phyloP scores from a whole-genome alignment of 1,139 yeast genomes.

The Debaryomyces subglobosus region DNA sequence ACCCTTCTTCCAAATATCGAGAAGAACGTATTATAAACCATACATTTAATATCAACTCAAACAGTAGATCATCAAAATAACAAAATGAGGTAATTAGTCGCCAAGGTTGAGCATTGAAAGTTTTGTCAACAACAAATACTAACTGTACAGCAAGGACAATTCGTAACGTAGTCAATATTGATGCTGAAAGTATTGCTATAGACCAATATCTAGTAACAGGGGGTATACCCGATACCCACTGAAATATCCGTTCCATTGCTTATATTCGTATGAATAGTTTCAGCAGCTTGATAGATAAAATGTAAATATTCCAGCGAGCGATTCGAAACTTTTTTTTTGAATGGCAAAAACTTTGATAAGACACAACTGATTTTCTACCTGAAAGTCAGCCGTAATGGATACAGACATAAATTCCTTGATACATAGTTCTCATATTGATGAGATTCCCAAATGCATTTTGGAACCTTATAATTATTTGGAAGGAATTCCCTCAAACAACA shows the following conservation, averaged over 20 bases:
- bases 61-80: constrained; percentile 31
- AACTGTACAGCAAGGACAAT: constrained; percentile 19
- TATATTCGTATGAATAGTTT: background rate
- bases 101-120: constrained; percentile 38
- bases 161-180: constrained; percentile 21
- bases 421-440: background rate
- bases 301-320: background rate
- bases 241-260: constrained; percentile 18
- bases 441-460: constrained; percentile 15
- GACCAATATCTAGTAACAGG: constrained; percentile 40
- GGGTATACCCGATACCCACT: constrained; percentile 24
- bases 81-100: constrained; percentile 39
- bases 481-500: constrained; percentile 36
- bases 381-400: background rate
- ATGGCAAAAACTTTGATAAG: constrained; percentile 1
- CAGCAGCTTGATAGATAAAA: background rate
- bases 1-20: constrained; percentile 25
- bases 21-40: constrained; percentile 22
- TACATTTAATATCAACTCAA: constrained; percentile 23
- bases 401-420: background rate
- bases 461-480: constrained; percentile 35
- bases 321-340: background rate
- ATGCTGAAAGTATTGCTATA: constrained; percentile 21
- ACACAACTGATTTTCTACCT: background rate
- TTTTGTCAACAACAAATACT: constrained; percentile 27